Conservation (phyloP, 768 basidiomycete genomes). For the Lactarius vividus region DNA sequence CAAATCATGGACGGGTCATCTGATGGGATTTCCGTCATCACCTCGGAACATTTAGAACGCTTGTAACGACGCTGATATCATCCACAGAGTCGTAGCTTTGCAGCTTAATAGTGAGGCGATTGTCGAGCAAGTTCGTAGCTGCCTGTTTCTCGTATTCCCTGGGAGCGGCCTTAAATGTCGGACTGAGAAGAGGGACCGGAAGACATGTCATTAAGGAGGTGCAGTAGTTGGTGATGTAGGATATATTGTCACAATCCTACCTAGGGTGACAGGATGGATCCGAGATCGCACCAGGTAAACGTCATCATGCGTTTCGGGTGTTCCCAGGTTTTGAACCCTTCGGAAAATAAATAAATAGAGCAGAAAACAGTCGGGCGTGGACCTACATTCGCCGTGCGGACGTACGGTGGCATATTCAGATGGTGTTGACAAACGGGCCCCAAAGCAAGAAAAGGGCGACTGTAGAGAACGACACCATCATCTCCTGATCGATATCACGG, state of each 20-base stretch:
- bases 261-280: not conserved
- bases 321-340: too few species aligned
- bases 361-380: too few species aligned
- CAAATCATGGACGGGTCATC: not conserved
- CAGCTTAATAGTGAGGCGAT: not conserved
- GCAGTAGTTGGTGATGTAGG: too few species aligned
- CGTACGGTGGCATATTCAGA: too few species aligned
- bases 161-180: not conserved
- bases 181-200: not conserved
- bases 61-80: not conserved
- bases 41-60: not conserved
- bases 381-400: too few species aligned
- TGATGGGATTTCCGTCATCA: not conserved
- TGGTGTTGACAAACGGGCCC: too few species aligned
- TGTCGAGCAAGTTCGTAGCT: not conserved
- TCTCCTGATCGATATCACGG: too few species aligned
- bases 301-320: too few species aligned
- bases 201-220: not conserved
- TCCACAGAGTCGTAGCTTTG: not conserved
- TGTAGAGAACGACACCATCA: too few species aligned
- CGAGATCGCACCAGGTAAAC: not conserved
- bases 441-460: not conserved
- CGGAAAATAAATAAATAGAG: too few species aligned
- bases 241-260: too few species aligned
- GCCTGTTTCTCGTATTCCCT: not conserved